phyloP scores from a whole-genome alignment of 495 filamentous ascomycete species.

The Daldinia childiae region DNA sequence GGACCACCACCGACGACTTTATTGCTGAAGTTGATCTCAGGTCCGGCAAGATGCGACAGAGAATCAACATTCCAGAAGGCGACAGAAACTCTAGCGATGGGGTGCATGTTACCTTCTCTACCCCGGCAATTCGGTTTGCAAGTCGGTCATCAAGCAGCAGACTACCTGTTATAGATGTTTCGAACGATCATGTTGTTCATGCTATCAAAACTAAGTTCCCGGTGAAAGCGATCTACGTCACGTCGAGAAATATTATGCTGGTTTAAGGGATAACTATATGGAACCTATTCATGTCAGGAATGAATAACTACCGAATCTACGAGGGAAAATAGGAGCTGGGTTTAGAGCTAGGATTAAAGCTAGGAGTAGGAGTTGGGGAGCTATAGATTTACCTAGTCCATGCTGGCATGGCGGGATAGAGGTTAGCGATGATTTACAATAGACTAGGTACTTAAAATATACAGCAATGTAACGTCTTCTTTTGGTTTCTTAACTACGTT shows the following conservation, averaged over 20 bases:
- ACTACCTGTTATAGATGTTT: constrained; percentile 35
- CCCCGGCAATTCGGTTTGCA: constrained; percentile 41
- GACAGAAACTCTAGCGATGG: constrained; percentile 36
- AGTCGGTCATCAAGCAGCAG: constrained; percentile 41
- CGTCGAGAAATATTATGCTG: constrained; percentile 39
- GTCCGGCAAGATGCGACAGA: constrained; percentile 42
- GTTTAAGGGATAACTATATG: constrained; percentile 12
- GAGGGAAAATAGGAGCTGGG: neutral
- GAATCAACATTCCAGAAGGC: constrained; percentile 40
- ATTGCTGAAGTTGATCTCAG: constrained; percentile 40
- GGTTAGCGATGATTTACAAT: neutral
- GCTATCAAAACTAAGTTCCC: constrained; percentile 36
- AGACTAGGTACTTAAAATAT: neutral
- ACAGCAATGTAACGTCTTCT: constrained; percentile 14
- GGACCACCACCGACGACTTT: constrained; percentile 37
- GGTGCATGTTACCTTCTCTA: constrained; percentile 38
- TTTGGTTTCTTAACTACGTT: neutral
- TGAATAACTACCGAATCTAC: neutral
- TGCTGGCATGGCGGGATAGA: constrained; percentile 13
- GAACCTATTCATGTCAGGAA: neutral
- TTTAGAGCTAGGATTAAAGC: neutral
- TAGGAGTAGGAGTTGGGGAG: constrained; percentile 7
- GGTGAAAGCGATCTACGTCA: constrained; percentile 36
- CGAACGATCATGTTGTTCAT: constrained; percentile 31
- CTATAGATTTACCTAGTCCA: neutral